Evolutionary conservation across 2,329 filamentous ascomycete genomes (phyloP).

Genomic region (Fusarium nygamai): DNA sequence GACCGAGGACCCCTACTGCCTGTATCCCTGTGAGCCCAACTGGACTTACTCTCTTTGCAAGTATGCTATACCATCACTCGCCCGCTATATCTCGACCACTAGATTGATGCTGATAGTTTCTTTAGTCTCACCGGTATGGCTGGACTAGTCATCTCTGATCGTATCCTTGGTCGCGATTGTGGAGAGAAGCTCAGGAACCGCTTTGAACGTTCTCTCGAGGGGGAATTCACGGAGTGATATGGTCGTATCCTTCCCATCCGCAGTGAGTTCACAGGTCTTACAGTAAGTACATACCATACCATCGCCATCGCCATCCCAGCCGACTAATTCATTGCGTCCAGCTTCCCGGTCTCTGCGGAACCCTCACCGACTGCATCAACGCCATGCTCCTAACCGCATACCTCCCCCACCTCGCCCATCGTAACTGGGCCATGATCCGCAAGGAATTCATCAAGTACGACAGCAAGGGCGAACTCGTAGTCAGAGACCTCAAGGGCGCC

Average conservation of each 20-base stretch:
- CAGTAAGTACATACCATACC: background rate
- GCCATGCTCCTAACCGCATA: background rate
- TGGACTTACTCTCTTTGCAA: background rate
- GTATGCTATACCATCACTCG: background rate
- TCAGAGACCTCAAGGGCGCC: background rate
- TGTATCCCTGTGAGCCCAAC: background rate
- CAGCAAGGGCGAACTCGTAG: background rate
- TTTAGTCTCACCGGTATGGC: background rate
- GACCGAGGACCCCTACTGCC: background rate
- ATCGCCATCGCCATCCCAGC: no score
- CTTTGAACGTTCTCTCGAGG: background rate
- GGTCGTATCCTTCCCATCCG: background rate
- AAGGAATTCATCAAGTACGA: background rate
- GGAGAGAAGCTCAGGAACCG: background rate
- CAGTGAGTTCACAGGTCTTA: background rate
- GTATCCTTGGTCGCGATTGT: background rate
- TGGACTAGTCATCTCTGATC: background rate
- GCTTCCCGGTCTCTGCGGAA: background rate
- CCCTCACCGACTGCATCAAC: background rate
- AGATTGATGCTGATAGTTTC: fast-evolving
- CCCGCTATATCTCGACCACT: background rate
- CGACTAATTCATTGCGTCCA: fast-evolving
- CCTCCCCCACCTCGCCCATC: background rate
- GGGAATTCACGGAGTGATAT: background rate
- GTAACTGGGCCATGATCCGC: background rate